A percentile compares a stretch with the other conserved stretches of the same genome.
Evolutionary conservation across 2,329 filamentous ascomycete genomes (phyloP).

Genomic region (Onygenales sp.): DNA sequence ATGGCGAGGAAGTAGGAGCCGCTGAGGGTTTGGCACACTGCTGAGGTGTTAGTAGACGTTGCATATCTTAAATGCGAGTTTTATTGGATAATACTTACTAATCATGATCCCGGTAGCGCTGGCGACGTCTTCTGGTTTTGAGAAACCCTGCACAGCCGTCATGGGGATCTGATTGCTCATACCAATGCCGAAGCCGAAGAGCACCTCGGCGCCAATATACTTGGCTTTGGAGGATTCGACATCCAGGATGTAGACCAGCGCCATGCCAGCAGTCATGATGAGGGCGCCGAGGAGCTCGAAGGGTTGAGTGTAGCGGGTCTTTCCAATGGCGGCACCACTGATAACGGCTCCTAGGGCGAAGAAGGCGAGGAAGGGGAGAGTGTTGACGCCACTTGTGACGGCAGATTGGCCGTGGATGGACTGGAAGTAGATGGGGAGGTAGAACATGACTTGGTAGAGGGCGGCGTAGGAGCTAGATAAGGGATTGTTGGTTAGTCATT

Average conservation of each 20-base stretch:
- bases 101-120: slow-evolving; percentile 15
- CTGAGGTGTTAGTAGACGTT: slow-evolving; percentile 2
- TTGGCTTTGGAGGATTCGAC: slow-evolving; percentile 8
- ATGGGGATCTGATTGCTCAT: slow-evolving; percentile 17
- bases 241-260: slow-evolving; percentile 9
- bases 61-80: not conserved
- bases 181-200: slow-evolving; percentile 17
- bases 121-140: slow-evolving; percentile 15
- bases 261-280: slow-evolving; percentile 6
- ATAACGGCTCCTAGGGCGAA: slow-evolving; percentile 11
- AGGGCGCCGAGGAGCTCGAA: slow-evolving; percentile 7
- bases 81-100: slow-evolving; percentile 10
- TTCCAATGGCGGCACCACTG: slow-evolving; percentile 10
- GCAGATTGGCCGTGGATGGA: slow-evolving; percentile 12
- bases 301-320: slow-evolving; percentile 10
- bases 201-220: slow-evolving; percentile 16
- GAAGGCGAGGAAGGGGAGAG: slow-evolving; percentile 14
- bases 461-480: slow-evolving; percentile 7
- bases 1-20: slow-evolving; percentile 15
- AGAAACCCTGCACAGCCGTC: slow-evolving; percentile 13
- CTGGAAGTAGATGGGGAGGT: slow-evolving; percentile 18
- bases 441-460: slow-evolving; percentile 12
- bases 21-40: slow-evolving; percentile 12
- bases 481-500: slow-evolving; percentile 1
- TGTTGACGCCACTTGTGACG: slow-evolving; percentile 13